phyloP scores from a whole-genome alignment of 805 yeast genomes.

The Wickerhamiella allomyrinae region DNA sequence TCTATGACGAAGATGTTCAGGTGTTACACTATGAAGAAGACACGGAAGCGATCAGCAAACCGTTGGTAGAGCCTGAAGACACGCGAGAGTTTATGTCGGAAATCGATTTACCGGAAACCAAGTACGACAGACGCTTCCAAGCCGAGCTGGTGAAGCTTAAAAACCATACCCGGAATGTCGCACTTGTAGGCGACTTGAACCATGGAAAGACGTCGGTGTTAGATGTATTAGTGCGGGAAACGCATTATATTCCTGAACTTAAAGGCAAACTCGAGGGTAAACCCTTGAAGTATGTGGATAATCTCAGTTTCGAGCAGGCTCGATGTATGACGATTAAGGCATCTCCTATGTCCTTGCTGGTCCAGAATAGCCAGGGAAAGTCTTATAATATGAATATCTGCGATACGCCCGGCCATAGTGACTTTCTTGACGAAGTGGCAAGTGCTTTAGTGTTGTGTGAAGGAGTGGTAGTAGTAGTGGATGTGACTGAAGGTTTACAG shows the following conservation, averaged over 20 bases:
- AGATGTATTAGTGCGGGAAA: slow-evolving; percentile 51
- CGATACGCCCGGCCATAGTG: slow-evolving; percentile 88
- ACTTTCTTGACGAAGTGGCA: slow-evolving; percentile 64
- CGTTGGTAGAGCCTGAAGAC: slow-evolving; percentile 44
- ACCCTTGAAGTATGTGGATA: slow-evolving; percentile 7
- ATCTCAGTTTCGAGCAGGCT: slow-evolving; percentile 38
- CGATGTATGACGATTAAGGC: slow-evolving; percentile 57
- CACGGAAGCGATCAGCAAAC: slow-evolving; percentile 40
- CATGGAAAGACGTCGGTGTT: slow-evolving; percentile 76
- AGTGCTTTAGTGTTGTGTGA: slow-evolving; percentile 48
- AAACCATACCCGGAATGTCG: slow-evolving; percentile 55
- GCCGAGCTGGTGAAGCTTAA: slow-evolving; percentile 34
- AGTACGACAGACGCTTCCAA: slow-evolving; percentile 52
- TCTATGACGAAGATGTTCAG: slow-evolving; percentile 44
- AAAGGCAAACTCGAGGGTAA: neutral
- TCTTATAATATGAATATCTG: slow-evolving; percentile 49
- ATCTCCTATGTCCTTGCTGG: slow-evolving; percentile 45
- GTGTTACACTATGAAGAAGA: slow-evolving; percentile 43
- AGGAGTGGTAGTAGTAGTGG: slow-evolving; percentile 57
- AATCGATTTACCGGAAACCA: slow-evolving; percentile 40
- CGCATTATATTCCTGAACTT: slow-evolving; percentile 36
- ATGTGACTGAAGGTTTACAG: slow-evolving; percentile 70
- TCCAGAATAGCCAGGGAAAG: slow-evolving; percentile 37
- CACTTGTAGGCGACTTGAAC: slow-evolving; percentile 65
- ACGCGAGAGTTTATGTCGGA: neutral